Conservation (phyloP, 345 rosid species). For the Eucalyptus erythrocorys region DNA sequence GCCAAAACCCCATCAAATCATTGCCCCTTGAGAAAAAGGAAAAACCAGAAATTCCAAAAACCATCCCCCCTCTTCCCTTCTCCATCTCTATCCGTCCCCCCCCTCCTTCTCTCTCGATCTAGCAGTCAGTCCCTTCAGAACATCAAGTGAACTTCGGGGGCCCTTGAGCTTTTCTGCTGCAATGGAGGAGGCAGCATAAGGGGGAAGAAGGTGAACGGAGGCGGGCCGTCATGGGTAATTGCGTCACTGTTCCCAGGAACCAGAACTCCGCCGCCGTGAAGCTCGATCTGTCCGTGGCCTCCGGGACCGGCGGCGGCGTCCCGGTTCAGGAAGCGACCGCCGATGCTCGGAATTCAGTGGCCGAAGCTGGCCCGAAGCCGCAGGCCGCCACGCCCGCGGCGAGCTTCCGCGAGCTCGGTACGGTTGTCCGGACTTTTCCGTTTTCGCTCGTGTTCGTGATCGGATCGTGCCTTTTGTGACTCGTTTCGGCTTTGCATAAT, state of each 20-base stretch:
- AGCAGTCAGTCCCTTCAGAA: not conserved
- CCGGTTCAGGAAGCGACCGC: not conserved
- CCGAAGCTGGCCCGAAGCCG: not conserved
- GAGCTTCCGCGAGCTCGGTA: not conserved
- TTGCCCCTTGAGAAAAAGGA: not conserved
- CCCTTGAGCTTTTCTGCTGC: not conserved
- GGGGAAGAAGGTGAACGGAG: not conserved
- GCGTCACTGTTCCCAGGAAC: constrained; percentile 13
- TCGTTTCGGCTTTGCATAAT: not conserved
- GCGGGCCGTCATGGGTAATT: constrained; percentile 23
- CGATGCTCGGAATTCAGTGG: not conserved
- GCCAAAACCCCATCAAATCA: not conserved
- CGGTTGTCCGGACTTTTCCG: not conserved
- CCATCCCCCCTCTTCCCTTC: not conserved
- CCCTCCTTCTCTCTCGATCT: not conserved
- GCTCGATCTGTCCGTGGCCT: not conserved
- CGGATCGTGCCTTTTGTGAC: not conserved
- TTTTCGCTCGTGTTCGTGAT: not conserved
- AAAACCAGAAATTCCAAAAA: not conserved
- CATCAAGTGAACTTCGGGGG: not conserved
- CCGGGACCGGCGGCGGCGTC: not conserved
- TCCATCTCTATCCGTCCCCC: not conserved
- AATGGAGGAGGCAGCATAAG: not conserved
- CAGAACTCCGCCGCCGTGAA: constrained; percentile 11
- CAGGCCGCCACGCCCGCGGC: not conserved